Base-by-base conservation (phyloP, 2,329 filamentous ascomycete species). In the Cryphonectria carpinicola region DNA sequence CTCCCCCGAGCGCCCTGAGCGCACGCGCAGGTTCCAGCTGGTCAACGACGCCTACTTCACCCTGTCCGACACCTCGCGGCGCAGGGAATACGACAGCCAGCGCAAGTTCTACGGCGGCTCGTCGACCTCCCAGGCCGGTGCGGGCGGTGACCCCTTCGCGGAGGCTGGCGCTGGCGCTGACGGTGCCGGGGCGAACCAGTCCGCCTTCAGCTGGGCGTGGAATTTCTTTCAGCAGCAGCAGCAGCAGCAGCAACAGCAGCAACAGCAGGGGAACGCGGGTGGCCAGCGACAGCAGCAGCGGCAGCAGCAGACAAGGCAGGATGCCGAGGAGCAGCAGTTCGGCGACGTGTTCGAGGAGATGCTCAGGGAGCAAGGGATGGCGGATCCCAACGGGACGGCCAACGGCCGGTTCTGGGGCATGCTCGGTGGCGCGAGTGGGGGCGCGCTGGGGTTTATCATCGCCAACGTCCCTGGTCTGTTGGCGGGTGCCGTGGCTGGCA, bases 401-500 rank as follows among this genome's bases (percentile, higher is more conserved):
- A 95, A 90, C 2, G 86, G 88, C 73, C 90, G 90, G 75, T 97
- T 99, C 81, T 99, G 96, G 95, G 87, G 90, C 70, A 81, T 98
- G 73, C 79, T 98, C 0, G 96, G 96, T 3, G 94, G 94, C 1
- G 81, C 95, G 56, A 96, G 93, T 78, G 96, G 96, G 43, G 95
- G 92, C 17, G 93, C 94, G 3, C 87, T 99, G 80, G 96, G 96
- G 0, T 98, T 98, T 80, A 99, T 99, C 75, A 88, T 98, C 37
- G 96, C 92, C 39, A 98, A 98, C 79, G 89, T 98, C 65, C 93
- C 95, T 0, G 96, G 96, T 0, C 87, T 95, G 77, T 81, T 98
- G 52, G 95, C 95, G 0, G 96, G 96, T 3, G 94, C 93, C 2
- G 95, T 98, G 2, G 95, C 95, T 0, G 96, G 96, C 14, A 98